Evolutionary conservation across 2,329 filamentous ascomycete genomes (phyloP).

Genomic region (Endoconidiophora polonica): DNA sequence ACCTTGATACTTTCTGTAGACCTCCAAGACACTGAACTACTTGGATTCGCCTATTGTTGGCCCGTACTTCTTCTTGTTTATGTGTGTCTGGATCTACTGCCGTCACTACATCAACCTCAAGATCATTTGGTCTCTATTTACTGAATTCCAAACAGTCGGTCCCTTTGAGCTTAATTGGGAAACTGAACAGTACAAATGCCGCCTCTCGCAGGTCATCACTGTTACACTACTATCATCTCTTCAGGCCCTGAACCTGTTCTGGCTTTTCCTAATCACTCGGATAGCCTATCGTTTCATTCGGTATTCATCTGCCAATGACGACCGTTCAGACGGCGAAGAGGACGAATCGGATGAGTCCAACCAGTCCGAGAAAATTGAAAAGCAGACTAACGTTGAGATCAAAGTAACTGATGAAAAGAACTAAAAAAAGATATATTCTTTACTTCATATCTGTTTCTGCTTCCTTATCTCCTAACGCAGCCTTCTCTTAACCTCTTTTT

Average conservation of each 20-base stretch:
- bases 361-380: conserved; percentile 21
- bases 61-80: conserved; percentile 73
- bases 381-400: conserved; percentile 13
- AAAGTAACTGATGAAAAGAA: conserved; percentile 5
- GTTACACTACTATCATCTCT: conserved; percentile 45
- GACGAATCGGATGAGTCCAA: conserved; percentile 31
- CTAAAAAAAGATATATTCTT: not conserved
- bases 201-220: conserved; percentile 51
- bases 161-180: conserved; percentile 65
- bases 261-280: conserved; percentile 61
- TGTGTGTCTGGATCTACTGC: conserved; percentile 72
- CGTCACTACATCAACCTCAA: conserved; percentile 71
- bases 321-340: conserved; percentile 53
- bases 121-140: conserved; percentile 61
- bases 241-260: conserved; percentile 65
- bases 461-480: not conserved
- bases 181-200: conserved; percentile 61
- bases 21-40: conserved; percentile 85
- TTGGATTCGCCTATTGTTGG: conserved; percentile 61
- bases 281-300: conserved; percentile 57
- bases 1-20: conserved; percentile 29
- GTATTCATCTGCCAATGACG: conserved; percentile 46
- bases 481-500: not conserved
- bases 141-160: conserved; percentile 57
- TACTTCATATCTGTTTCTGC: not conserved